Percentiles rank a stretch among this genome's conserved stretches.
Evolutionary conservation across 495 filamentous ascomycete species (phyloP).

Genomic region (Chaetomidium leptoderma): DNA sequence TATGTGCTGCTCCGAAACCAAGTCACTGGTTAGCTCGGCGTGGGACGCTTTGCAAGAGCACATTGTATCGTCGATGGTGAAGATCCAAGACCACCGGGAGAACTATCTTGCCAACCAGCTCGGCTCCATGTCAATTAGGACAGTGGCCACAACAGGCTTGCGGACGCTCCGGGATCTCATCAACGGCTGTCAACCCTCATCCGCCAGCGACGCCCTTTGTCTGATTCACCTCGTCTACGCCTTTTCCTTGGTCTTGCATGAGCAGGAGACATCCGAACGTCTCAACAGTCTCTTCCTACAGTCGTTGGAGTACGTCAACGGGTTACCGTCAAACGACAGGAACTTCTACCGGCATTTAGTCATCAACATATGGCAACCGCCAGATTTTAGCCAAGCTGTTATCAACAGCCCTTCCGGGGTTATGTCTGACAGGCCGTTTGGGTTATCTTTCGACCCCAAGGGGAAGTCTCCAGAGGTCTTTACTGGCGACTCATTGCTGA

Average conservation of each 20-base stretch:
- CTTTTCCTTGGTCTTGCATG: constrained; percentile 41
- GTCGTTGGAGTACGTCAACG: constrained; percentile 34
- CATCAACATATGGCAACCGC: constrained; percentile 39
- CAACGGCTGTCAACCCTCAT: constrained; percentile 27
- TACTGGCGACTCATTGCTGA: constrained; percentile 33
- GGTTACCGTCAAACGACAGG: constrained; percentile 28
- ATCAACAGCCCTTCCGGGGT: constrained; percentile 13
- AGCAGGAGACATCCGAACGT: constrained; percentile 27
- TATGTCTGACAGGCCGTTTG: neutral
- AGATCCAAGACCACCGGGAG: constrained; percentile 32
- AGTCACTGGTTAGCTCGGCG: constrained; percentile 36
- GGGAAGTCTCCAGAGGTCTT: constrained; percentile 37
- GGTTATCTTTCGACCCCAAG: constrained; percentile 31
- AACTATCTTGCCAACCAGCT: constrained; percentile 40
- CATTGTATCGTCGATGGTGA: constrained; percentile 36
- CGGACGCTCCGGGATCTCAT: constrained; percentile 33
- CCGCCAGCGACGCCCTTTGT: constrained; percentile 40
- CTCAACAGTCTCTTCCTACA: constrained; percentile 38
- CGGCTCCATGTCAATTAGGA: constrained; percentile 32
- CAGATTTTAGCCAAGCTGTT: constrained; percentile 20
- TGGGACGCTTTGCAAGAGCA: constrained; percentile 44
- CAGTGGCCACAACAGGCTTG: constrained; percentile 38
- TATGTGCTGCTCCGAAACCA: constrained; percentile 34
- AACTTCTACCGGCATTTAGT: constrained; percentile 34
- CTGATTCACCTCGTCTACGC: constrained; percentile 45